phyloP scores from a whole-genome alignment of 495 filamentous ascomycete genomes.

The Aspergillus baeticus region DNA sequence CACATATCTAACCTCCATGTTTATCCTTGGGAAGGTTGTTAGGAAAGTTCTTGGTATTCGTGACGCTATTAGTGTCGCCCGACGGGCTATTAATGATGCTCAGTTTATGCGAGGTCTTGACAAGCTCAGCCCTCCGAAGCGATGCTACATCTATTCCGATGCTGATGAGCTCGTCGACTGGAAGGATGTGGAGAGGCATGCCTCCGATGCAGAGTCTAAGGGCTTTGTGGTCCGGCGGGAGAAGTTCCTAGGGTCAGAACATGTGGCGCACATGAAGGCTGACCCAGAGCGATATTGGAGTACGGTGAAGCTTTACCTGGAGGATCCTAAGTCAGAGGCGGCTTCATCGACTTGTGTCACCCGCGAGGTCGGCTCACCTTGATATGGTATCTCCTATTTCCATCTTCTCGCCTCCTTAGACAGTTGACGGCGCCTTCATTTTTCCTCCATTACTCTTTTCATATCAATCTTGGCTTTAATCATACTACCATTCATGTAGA shows the following conservation, averaged over 20 bases:
- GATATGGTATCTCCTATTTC: no score
- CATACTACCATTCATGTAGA: neutral
- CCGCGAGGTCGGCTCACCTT: no score
- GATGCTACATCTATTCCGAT: slow-evolving; percentile 49
- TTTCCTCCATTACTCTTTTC: no score
- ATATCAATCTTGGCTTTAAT: no score
- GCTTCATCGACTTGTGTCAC: no score
- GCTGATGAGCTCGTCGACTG: slow-evolving; percentile 40
- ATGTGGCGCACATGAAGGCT: slow-evolving; percentile 45
- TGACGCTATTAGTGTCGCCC: slow-evolving; percentile 28
- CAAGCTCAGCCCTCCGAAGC: slow-evolving; percentile 14
- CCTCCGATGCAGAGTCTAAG: slow-evolving; percentile 31
- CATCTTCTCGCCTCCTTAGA: no score
- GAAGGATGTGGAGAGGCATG: slow-evolving; percentile 43
- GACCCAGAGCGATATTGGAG: slow-evolving; percentile 46
- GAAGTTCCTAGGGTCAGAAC: slow-evolving; percentile 36
- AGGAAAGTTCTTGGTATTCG: slow-evolving; percentile 15
- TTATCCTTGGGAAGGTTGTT: slow-evolving; percentile 18
- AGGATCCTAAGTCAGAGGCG: neutral
- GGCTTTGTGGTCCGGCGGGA: slow-evolving; percentile 39
- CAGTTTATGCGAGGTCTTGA: slow-evolving; percentile 25
- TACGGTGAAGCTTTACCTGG: slow-evolving; percentile 27
- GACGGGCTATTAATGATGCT: slow-evolving; percentile 30
- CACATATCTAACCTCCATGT: slow-evolving; percentile 12
- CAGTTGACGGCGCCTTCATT: no score